Evolutionary conservation across 495 filamentous ascomycete genomes (phyloP), one percentile per base, ranked within the genome.

Genomic region (Tuber calosporum): DNA sequence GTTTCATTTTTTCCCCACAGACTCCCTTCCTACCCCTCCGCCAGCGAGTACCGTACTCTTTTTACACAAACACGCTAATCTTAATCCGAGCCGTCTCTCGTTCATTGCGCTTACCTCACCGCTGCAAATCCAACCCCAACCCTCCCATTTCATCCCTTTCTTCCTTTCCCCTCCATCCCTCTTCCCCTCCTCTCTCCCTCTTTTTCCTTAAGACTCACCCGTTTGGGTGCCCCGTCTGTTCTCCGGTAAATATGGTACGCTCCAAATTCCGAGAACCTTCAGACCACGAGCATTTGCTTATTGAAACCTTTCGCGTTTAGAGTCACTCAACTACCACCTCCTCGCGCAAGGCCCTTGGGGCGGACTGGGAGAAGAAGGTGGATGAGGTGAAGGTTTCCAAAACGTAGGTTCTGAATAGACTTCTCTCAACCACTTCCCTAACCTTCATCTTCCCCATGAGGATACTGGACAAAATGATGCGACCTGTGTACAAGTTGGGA

Each of bases 401-500:
- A 84, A 91, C 89, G 95, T 98, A 90, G 85, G 92, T 86, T 42
- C 30, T 19, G 41, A 45, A 53, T 74, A 62, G 3, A 34, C 26
- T 62, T 78, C 72, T 72, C 62, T 37, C 66, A 69, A 71, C 72
- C 66, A 39, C 66, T 42, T 66, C 38, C 42, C 62, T 69, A 66
- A 73, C 66, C 67, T 70, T 36, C n/a, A 22, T 42, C 69, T 69
- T 36, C 39, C 67, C 69, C 36, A 38, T 40, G 26, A 77, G 72
- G 79, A 81, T 75, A 79, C 72, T 70, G 53, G 76, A 83, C 76
- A 82, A 69, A 73, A 94, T 95, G 93, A 97, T 97, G 95, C 87
- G 87, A 82, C 36, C 22, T 83, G 85, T 85, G 86, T 85, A 89
- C 89, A 94, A 94, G 94, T 94, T 98, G 95, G 95, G 96, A 99